phyloP scores from a whole-genome alignment of 225 moss, liverwort and hornwort genomes.

The Anthoceros angustus region DNA sequence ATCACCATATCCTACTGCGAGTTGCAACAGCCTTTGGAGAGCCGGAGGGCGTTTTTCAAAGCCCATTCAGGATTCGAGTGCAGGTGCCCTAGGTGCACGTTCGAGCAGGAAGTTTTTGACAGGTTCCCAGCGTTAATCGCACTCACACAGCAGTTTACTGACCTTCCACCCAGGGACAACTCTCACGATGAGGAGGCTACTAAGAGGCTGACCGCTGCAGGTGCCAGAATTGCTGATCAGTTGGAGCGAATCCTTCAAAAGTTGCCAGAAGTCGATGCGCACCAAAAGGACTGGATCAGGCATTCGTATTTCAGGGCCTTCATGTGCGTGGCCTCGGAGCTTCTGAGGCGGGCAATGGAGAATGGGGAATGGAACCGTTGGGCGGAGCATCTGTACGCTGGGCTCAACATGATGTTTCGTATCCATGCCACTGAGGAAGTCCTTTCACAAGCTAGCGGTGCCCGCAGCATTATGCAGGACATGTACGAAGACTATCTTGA shows the following conservation, averaged over 20 bases:
- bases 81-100: not conserved
- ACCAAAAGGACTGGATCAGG: conserved; percentile 3
- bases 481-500: too few species aligned
- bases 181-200: not conserved
- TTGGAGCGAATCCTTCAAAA: not conserved
- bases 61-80: not conserved
- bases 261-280: not conserved
- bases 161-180: not conserved
- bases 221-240: not conserved
- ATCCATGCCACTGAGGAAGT: not conserved
- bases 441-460: not conserved
- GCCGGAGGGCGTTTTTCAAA: not conserved
- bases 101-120: not conserved
- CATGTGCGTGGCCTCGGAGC: not conserved
- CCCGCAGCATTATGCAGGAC: too few species aligned
- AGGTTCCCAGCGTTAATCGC: not conserved
- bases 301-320: not conserved
- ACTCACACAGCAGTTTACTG: not conserved
- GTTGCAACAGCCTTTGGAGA: conserved; percentile 30
- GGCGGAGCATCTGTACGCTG: not conserved
- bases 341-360: not conserved
- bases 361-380: not conserved
- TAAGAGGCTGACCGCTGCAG: not conserved
- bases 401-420: not conserved
- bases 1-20: conserved; percentile 48